Conservation (phyloP, 1,284 basidiomycete species). For the Pisolithus thermaeus region DNA sequence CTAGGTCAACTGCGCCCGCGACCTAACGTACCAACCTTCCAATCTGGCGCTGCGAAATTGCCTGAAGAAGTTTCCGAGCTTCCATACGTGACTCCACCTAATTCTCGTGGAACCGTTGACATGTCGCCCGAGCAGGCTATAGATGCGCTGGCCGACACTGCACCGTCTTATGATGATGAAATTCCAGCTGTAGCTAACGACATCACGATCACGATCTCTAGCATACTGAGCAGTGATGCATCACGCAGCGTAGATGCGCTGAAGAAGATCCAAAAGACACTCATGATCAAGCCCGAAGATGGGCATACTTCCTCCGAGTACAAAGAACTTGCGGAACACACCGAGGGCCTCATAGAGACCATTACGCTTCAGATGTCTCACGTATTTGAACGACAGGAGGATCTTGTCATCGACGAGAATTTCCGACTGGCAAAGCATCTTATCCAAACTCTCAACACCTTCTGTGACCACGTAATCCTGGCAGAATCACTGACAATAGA, state of each 20-base stretch:
- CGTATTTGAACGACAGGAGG: constrained; percentile 76
- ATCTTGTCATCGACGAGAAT: constrained; percentile 67
- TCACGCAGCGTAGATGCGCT: constrained; percentile 87
- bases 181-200: constrained; percentile 37
- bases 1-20: constrained; percentile 53
- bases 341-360: constrained; percentile 83
- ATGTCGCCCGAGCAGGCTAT: constrained; percentile 17
- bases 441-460: constrained; percentile 89
- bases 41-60: constrained; percentile 17
- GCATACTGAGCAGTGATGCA: constrained; percentile 81
- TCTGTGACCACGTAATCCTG: constrained; percentile 80
- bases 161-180: constrained; percentile 18
- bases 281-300: constrained; percentile 69
- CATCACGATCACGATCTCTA: constrained; percentile 74
- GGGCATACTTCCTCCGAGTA: constrained; percentile 64
- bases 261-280: constrained; percentile 83
- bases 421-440: constrained; percentile 93
- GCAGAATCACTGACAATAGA: constrained; percentile 79
- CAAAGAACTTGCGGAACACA: constrained; percentile 75
- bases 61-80: constrained; percentile 27
- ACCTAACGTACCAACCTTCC: constrained; percentile 13
- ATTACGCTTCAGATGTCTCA: constrained; percentile 86
- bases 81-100: constrained; percentile 21
- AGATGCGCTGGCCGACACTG: constrained; percentile 25
- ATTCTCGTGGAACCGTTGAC: constrained; percentile 15